These are phyloP conservation scores for Arthrobotrys musiformis DNA, from an alignment of 2,329 filamentous ascomycete genomes.

Conservation along the genomic window DNA sequence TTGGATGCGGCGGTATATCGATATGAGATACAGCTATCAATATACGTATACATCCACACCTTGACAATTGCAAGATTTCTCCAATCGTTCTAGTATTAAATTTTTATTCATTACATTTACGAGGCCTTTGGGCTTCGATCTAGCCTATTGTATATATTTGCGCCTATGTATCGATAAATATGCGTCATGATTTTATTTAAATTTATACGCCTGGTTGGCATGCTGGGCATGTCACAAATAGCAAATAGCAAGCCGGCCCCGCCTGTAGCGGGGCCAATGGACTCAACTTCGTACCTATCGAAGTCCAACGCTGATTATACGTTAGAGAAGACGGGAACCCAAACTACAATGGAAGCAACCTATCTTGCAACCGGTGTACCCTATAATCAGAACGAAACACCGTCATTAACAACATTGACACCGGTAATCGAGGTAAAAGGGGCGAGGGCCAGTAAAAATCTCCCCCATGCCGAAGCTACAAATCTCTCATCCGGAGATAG, in stretches of 20 bases:
- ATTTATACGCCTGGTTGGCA: too few species aligned
- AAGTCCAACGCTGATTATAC: not conserved
- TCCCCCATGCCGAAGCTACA: not conserved
- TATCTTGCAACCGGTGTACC: not conserved
- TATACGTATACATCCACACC: too few species aligned
- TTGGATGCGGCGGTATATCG: too few species aligned
- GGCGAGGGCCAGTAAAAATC: not conserved
- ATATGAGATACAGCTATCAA: too few species aligned
- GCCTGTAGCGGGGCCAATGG: not conserved
- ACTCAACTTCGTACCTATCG: not conserved
- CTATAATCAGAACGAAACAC: not conserved
- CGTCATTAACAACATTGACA: not conserved
- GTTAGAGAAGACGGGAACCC: not conserved
- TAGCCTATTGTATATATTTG: too few species aligned
- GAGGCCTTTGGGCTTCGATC: too few species aligned
- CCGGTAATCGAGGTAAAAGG: not conserved
- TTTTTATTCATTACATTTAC: too few species aligned
- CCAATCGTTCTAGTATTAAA: too few species aligned
- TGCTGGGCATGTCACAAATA: not conserved
- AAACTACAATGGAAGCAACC: not conserved
- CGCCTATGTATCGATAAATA: too few species aligned
- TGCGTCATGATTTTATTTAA: too few species aligned
- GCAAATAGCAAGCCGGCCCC: not conserved
- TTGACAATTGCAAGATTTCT: too few species aligned
- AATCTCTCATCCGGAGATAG: not conserved